Evolutionary conservation across 176 grass and related monocot genomes (phyloP).

Genomic region (Oropetium thomaeum): DNA sequence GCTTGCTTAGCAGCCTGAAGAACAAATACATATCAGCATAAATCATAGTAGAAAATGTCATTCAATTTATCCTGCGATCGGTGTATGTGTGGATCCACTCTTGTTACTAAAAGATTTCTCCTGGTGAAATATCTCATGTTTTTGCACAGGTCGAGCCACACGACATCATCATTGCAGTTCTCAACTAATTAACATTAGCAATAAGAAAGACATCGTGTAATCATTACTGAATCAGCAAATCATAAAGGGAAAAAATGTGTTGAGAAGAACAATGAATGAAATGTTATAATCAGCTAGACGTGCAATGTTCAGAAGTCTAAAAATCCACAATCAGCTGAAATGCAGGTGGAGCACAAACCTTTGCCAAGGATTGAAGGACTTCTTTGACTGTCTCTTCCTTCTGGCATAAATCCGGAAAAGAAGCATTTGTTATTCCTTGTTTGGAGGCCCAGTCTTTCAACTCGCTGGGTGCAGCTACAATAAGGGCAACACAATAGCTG

Average conservation of each 20-base stretch:
- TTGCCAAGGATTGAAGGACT: constrained; percentile 65
- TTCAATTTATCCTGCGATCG: not conserved
- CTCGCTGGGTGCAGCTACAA: constrained; percentile 48
- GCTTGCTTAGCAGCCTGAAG: constrained; percentile 70
- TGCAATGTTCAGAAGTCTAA: not conserved
- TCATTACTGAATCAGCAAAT: not conserved
- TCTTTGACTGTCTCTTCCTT: constrained; percentile 75
- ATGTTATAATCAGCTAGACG: not conserved
- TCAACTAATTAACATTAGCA: not conserved
- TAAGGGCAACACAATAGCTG: constrained; percentile 68
- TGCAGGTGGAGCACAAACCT: constrained; percentile 42
- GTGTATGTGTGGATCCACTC: not conserved
- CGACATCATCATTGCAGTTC: not conserved
- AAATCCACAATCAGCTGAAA: not conserved
- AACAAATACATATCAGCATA: not conserved
- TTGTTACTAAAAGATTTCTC: not conserved
- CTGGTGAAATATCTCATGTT: not conserved
- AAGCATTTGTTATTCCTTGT: constrained; percentile 43
- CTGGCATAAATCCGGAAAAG: constrained; percentile 61
- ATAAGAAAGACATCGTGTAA: not conserved
- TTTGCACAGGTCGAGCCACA: not conserved
- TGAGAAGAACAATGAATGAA: not conserved
- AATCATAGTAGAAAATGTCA: not conserved
- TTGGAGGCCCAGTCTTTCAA: constrained; percentile 72
- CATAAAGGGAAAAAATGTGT: not conserved